phyloP scores from a whole-genome alignment of 306 rosid genomes.

The Macrotyloma uniflorum region DNA sequence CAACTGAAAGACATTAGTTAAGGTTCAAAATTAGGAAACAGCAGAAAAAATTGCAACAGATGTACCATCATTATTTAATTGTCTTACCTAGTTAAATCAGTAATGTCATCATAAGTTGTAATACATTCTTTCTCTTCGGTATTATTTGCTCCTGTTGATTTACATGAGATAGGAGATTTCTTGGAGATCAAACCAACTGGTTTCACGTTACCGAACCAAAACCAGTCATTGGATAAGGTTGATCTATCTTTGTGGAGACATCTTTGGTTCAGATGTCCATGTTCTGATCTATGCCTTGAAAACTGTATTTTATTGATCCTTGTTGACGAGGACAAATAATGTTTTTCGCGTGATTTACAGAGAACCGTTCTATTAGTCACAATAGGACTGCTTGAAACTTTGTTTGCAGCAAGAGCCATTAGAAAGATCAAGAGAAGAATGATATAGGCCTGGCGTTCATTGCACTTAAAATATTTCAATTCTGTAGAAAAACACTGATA shows the following conservation, averaged over 20 bases:
- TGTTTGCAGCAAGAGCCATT: constrained; percentile 76
- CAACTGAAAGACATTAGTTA: constrained; percentile 13
- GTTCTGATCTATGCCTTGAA: constrained; percentile 50
- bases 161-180: constrained; percentile 53
- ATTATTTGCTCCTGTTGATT: constrained; percentile 62
- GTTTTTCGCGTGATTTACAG: constrained; percentile 52
- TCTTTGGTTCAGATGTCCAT: constrained; percentile 47
- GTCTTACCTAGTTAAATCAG: constrained; percentile 62
- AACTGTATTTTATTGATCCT: constrained; percentile 51
- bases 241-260: constrained; percentile 39
- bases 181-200: constrained; percentile 53
- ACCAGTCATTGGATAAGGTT: constrained; percentile 42
- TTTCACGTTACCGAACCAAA: constrained; percentile 47
- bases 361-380: constrained; percentile 51
- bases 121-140: constrained; percentile 62
- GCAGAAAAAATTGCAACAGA: constrained; percentile 13
- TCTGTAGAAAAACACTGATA: constrained; percentile 41
- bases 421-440: constrained; percentile 43
- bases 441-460: constrained; percentile 40
- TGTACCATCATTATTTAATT: constrained; percentile 8
- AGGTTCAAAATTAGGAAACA: background rate
- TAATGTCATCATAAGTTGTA: constrained; percentile 57
- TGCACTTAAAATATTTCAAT: constrained; percentile 44
- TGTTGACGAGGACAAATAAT: constrained; percentile 48
- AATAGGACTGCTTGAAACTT: constrained; percentile 62